These are phyloP conservation scores for Daldinia sp. DNA, from an alignment of 2,329 filamentous ascomycete species.

Conservation along the genomic window DNA sequence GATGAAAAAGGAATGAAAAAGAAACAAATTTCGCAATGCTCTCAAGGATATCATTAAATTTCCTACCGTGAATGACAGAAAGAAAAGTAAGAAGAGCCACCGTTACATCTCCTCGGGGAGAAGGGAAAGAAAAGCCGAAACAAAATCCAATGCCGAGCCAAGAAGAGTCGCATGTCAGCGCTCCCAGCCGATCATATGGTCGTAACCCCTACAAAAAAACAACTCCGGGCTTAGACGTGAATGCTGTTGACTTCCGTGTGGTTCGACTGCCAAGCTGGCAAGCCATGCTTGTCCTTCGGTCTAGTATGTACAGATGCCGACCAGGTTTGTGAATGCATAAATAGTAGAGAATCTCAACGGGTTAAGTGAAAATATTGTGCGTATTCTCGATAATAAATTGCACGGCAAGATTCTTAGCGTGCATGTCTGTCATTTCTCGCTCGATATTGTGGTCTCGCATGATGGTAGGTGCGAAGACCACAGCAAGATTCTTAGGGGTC, in stretches of 20 bases:
- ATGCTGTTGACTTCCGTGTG: slow-evolving; percentile 25
- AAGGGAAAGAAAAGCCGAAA: slow-evolving; percentile 42
- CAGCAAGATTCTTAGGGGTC: slow-evolving; percentile 95
- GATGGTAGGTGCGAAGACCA: slow-evolving; percentile 97
- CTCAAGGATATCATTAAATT: slow-evolving; percentile 52
- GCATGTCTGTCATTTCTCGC: slow-evolving; percentile 96
- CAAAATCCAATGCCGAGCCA: slow-evolving; percentile 42
- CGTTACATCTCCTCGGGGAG: slow-evolving; percentile 38
- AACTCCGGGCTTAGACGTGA: slow-evolving; percentile 32
- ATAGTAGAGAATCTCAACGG: slow-evolving; percentile 12
- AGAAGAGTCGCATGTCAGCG: background rate
- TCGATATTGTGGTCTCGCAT: slow-evolving; percentile 92
- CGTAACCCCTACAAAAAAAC: slow-evolving; percentile 26
- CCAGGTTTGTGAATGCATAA: slow-evolving; percentile 11
- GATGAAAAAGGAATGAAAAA: slow-evolving; percentile 8
- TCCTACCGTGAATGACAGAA: slow-evolving; percentile 46
- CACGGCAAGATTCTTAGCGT: slow-evolving; percentile 89
- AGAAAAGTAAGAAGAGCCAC: slow-evolving; percentile 30
- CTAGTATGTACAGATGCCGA: slow-evolving; percentile 47
- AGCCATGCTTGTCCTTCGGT: slow-evolving; percentile 15
- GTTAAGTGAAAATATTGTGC: slow-evolving; percentile 78
- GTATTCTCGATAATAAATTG: slow-evolving; percentile 95
- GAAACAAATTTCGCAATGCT: slow-evolving; percentile 44
- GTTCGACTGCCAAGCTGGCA: slow-evolving; percentile 12
- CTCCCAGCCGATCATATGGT: slow-evolving; percentile 28